phyloP scores from a whole-genome alignment of 2,329 filamentous ascomycete species.

The Dactylellina drechsleri region DNA sequence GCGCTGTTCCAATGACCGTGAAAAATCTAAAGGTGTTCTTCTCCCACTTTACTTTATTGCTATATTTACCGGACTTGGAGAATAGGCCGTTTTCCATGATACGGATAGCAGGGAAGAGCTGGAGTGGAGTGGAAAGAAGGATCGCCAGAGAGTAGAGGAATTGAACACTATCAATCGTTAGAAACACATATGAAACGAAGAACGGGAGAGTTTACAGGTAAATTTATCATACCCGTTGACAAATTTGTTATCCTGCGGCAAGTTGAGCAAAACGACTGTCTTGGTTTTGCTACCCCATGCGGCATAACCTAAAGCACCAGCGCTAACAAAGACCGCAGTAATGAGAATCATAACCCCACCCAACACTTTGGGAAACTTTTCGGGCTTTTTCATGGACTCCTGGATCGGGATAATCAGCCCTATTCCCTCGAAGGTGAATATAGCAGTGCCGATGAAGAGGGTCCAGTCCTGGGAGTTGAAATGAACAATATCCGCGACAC shows the following conservation, averaged over 20 bases:
- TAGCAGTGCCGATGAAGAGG: conserved; percentile 96
- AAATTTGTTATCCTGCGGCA: conserved; percentile 93
- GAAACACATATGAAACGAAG: not conserved
- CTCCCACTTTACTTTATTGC: conserved; percentile 99
- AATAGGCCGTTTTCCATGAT: conserved; percentile 96
- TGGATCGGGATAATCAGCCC: conserved; percentile 98
- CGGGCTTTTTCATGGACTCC: conserved; percentile 90
- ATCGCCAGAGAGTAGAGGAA: conserved; percentile 99
- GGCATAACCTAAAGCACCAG: conserved; percentile 93
- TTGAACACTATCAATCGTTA: conserved; percentile 70
- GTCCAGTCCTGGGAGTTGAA: conserved; percentile 96
- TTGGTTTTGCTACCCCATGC: conserved; percentile 95
- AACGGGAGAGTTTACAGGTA: not conserved
- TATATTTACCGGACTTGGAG: conserved; percentile 78
- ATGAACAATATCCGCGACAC: conserved; percentile 82
- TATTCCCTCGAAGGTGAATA: conserved; percentile 98
- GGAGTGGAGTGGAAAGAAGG: conserved; percentile 89
- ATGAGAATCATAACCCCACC: conserved; percentile 94
- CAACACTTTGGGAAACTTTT: conserved; percentile 89
- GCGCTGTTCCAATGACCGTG: conserved; percentile 84
- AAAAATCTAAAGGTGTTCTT: conserved; percentile 98
- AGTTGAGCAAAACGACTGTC: conserved; percentile 93
- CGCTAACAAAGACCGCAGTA: conserved; percentile 86
- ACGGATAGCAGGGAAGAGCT: conserved; percentile 96
- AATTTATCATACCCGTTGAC: conserved; percentile 73